Conservation (phyloP, 2,329 filamentous ascomycete genomes). For the Pleurostoma richardsiae region DNA sequence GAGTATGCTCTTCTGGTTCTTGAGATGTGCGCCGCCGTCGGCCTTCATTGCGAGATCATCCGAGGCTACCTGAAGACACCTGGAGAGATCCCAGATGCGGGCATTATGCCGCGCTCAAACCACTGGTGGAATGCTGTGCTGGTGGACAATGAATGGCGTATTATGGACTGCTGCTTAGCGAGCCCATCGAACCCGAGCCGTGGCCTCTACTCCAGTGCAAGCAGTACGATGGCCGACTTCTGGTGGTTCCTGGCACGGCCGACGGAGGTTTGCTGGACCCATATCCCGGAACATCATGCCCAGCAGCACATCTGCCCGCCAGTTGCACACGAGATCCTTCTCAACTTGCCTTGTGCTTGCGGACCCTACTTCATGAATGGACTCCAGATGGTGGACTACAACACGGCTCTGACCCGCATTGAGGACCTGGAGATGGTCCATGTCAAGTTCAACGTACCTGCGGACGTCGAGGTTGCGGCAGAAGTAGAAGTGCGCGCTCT, state of each 20-base stretch:
- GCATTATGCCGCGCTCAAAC: constrained; percentile 79
- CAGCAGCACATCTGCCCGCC: constrained; percentile 93
- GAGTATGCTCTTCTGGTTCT: constrained; percentile 85
- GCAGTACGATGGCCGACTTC: constrained; percentile 66
- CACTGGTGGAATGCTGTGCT: constrained; percentile 98
- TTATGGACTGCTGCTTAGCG: constrained; percentile 90
- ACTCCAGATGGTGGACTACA: constrained; percentile 80
- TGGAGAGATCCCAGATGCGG: constrained; percentile 76
- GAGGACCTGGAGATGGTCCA: constrained; percentile 94
- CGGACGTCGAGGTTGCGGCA: constrained; percentile 86
- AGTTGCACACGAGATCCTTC: constrained; percentile 76
- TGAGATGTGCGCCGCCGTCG: constrained; percentile 91
- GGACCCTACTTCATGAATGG: constrained; percentile 82
- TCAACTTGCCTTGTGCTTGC: constrained; percentile 80
- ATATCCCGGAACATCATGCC: constrained; percentile 79
- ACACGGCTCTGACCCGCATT: constrained; percentile 78
- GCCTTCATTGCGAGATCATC: constrained; percentile 81
- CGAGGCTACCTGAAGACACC: constrained; percentile 87
- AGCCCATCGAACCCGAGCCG: constrained; percentile 85
- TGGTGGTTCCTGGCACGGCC: constrained; percentile 96
- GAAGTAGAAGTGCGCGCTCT: constrained; percentile 85
- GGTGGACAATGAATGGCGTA: constrained; percentile 91
- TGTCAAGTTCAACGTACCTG: constrained; percentile 78
- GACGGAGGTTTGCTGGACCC: constrained; percentile 89
- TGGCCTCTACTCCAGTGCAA: constrained; percentile 67